Evolutionary conservation across 176 grass and related monocot species (phyloP).

Genomic region (Juncus inflexus): DNA sequence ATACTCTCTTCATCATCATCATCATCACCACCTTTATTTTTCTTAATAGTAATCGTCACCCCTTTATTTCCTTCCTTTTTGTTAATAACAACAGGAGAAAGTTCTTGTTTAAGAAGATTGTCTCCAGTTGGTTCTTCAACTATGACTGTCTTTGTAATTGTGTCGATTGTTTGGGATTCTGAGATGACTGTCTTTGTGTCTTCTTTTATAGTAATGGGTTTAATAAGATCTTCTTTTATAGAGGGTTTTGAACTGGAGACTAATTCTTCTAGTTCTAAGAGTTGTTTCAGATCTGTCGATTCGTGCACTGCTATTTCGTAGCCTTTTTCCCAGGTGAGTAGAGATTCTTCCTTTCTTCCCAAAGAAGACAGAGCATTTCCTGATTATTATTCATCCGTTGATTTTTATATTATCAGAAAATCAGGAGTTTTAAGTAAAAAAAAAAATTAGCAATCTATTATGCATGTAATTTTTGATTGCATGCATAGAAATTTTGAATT

Average conservation of each 20-base stretch:
- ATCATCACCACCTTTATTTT: slow-evolving; percentile 1
- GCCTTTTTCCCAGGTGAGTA: slow-evolving; percentile 76
- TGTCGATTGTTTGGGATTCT: slow-evolving; percentile 52
- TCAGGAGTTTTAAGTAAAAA: background rate
- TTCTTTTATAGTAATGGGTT: slow-evolving; percentile 27
- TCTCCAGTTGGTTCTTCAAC: slow-evolving; percentile 50
- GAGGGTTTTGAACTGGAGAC: slow-evolving; percentile 52
- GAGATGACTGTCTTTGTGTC: slow-evolving; percentile 96
- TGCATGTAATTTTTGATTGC: no score
- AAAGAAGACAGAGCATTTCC: slow-evolving; percentile 71
- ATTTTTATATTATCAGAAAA: slow-evolving; percentile 5
- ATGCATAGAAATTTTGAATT: no score
- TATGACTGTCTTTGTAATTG: slow-evolving; percentile 51
- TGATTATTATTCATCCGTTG: slow-evolving; percentile 36
- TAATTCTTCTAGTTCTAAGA: slow-evolving; percentile 87
- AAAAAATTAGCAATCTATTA: no score
- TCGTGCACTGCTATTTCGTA: slow-evolving; percentile 67
- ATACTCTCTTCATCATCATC: slow-evolving; percentile 36
- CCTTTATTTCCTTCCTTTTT: slow-evolving; percentile 36
- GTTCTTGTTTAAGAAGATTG: slow-evolving; percentile 18
- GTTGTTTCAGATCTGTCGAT: slow-evolving; percentile 76
- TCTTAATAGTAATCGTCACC: slow-evolving; percentile 14
- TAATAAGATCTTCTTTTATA: slow-evolving; percentile 35
- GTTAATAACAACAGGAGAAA: slow-evolving; percentile 15
- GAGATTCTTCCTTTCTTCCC: slow-evolving; percentile 78